Evolutionary conservation across 352 stramenopile species (phyloP).

Genomic region (Pythium aristosporum): DNA sequence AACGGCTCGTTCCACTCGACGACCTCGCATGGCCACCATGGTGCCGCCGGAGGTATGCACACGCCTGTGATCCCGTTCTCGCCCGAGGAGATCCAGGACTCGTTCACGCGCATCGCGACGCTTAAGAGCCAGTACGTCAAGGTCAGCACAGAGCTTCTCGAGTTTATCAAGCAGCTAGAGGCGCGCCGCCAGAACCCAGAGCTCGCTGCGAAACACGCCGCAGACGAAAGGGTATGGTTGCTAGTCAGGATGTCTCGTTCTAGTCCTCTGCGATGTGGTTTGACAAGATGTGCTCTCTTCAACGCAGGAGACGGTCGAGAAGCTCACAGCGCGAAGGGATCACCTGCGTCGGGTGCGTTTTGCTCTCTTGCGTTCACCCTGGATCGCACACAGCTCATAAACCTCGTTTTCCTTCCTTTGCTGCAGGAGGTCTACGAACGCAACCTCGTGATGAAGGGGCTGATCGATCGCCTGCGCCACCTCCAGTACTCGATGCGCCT

Average conservation of each 20-base stretch:
- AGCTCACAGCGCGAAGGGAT: constrained; percentile 62
- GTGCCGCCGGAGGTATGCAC: constrained; percentile 30
- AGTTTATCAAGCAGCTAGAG: constrained; percentile 53
- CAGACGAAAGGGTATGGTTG: constrained; percentile 23
- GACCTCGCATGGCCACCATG: constrained; percentile 30
- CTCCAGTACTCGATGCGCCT: constrained; percentile 77
- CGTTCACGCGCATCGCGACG: constrained; percentile 77
- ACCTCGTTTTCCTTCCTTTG: background rate
- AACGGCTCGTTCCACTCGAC: constrained; percentile 45
- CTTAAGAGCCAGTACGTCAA: constrained; percentile 83
- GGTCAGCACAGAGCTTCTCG: constrained; percentile 61
- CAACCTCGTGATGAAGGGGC: constrained; percentile 83
- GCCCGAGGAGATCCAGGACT: constrained; percentile 85
- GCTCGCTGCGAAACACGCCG: constrained; percentile 14
- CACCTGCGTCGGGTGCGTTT: constrained; percentile 59
- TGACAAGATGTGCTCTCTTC: background rate
- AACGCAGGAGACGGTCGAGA: constrained; percentile 40
- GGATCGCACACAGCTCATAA: background rate
- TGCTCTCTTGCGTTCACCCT: background rate
- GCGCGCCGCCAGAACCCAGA: constrained; percentile 19
- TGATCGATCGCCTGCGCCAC: constrained; percentile 77
- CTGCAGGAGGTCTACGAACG: constrained; percentile 79
- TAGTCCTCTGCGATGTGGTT: background rate
- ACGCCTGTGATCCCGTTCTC: constrained; percentile 62
- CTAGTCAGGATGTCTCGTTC: background rate